Conservation (phyloP, 164 flowering plant species). For the Stephania yunnanensis region DNA sequence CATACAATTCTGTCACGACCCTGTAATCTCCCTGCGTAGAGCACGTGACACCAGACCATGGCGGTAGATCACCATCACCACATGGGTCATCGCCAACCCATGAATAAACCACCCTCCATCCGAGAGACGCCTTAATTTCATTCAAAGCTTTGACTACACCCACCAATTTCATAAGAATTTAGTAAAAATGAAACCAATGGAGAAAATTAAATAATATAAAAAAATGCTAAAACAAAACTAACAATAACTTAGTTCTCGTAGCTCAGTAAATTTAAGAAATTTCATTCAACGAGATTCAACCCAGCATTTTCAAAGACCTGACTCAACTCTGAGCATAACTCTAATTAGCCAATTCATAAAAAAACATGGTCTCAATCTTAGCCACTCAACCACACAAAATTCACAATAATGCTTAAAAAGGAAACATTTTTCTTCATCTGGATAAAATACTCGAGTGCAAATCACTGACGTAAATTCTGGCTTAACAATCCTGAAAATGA, state of each 20-base stretch:
- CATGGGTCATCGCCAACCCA: constrained; percentile 99
- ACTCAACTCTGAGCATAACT: neutral
- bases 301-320: neutral
- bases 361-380: neutral
- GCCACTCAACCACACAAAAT: neutral
- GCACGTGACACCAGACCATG: constrained; percentile 96
- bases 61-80: constrained; percentile 91
- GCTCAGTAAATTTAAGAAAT: neutral
- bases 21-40: constrained; percentile 76
- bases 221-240: neutral
- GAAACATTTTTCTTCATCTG: neutral
- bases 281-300: neutral
- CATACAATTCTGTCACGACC: constrained; percentile 85
- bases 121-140: constrained; percentile 90
- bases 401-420: neutral
- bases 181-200: neutral
- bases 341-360: neutral
- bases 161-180: neutral
- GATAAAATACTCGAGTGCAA: neutral
- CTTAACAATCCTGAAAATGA: neutral
- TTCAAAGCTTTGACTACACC: constrained; percentile 84
- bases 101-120: constrained; percentile 96
- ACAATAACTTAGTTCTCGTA: neutral
- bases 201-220: neutral
- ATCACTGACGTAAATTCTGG: neutral